Conservation (phyloP, 306 rosid genomes). For the Glycyrrhiza uralensis region DNA sequence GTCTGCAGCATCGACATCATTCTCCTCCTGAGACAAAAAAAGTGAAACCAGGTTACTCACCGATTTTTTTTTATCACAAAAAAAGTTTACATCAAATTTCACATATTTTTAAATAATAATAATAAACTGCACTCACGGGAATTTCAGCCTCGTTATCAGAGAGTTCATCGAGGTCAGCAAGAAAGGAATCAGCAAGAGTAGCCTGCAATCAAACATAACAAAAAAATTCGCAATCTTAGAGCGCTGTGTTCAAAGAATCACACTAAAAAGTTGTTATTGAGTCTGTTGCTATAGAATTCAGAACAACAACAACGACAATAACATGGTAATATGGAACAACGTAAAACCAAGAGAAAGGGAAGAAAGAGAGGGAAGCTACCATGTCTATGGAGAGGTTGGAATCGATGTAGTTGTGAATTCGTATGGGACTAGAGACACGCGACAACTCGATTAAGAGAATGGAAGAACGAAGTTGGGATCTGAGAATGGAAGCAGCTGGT, state of each 20-base stretch:
- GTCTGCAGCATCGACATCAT: slow-evolving; percentile 52
- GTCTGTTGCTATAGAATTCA: neutral
- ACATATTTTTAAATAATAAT: too few relatives aligned
- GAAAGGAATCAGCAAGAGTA: slow-evolving; percentile 93
- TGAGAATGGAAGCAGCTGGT: too few relatives aligned
- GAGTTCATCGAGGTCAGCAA: slow-evolving; percentile 92
- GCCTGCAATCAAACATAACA: slow-evolving; percentile 51
- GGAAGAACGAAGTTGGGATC: too few relatives aligned
- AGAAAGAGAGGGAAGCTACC: neutral
- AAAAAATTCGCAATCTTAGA: neutral
- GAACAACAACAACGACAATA: neutral
- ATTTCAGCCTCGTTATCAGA: slow-evolving; percentile 83
- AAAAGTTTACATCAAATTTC: neutral
- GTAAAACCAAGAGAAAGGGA: neutral
- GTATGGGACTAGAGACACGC: too few relatives aligned
- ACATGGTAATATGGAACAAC: neutral
- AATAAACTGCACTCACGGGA: slow-evolving; percentile 48
- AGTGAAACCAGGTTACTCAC: neutral
- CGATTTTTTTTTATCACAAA: neutral
- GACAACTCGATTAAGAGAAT: too few relatives aligned
- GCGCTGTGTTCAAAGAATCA: neutral
- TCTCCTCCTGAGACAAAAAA: slow-evolving; percentile 51
- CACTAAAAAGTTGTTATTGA: neutral
- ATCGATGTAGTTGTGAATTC: neutral
- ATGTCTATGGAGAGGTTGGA: neutral